Conservation (phyloP, 2,329 filamentous ascomycete species). For the Sclerotinia minor region DNA sequence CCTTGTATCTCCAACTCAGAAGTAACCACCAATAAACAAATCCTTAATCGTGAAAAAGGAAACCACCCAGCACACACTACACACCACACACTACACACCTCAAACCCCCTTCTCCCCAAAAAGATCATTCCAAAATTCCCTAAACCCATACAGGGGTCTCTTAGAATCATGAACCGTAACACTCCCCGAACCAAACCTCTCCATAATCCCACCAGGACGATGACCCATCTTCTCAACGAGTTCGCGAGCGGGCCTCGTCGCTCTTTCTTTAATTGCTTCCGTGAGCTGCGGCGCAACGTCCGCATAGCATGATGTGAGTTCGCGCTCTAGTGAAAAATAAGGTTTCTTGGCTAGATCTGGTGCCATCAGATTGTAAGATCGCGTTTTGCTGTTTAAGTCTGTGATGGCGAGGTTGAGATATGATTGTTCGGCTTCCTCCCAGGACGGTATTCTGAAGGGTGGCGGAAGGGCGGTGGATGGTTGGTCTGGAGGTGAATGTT, state of each 20-base stretch:
- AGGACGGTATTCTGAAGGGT: slow-evolving; percentile 77
- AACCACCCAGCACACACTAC: not conserved
- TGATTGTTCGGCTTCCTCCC: slow-evolving; percentile 69
- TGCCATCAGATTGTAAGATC: slow-evolving; percentile 93
- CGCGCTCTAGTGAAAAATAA: slow-evolving; percentile 81
- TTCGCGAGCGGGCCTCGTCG: slow-evolving; percentile 48
- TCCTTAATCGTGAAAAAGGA: not conserved
- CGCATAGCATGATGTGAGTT: slow-evolving; percentile 77
- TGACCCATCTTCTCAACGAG: slow-evolving; percentile 47
- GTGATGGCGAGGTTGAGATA: slow-evolving; percentile 77
- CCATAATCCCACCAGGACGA: slow-evolving; percentile 57
- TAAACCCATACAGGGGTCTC: slow-evolving; percentile 78
- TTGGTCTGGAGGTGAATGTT: slow-evolving; percentile 28
- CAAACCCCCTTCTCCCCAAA: slow-evolving; percentile 44
- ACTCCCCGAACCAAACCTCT: slow-evolving; percentile 56
- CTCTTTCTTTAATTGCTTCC: slow-evolving; percentile 69
- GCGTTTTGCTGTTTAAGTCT: slow-evolving; percentile 75
- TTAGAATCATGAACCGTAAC: slow-evolving; percentile 72
- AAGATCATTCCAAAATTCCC: slow-evolving; percentile 85
- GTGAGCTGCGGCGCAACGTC: slow-evolving; percentile 80
- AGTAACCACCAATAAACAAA: too few species aligned
- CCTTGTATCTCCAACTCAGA: too few species aligned
- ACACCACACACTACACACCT: not conserved
- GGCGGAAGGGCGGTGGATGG: slow-evolving; percentile 42
- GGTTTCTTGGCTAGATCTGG: slow-evolving; percentile 90